phyloP scores from a whole-genome alignment of 257 asterid genomes.

The Plectranthus barbatus region DNA sequence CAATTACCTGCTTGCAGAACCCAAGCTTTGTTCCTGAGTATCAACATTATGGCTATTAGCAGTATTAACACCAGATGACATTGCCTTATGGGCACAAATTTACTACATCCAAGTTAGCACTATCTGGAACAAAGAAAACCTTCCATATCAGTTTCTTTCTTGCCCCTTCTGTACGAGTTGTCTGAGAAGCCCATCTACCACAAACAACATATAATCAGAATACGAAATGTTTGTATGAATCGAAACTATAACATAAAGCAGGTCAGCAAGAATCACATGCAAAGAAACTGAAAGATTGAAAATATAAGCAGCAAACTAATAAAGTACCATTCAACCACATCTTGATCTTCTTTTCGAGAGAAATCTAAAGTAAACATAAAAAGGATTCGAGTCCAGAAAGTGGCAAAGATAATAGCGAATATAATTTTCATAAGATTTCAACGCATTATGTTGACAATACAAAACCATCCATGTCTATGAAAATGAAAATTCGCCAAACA shows the following conservation, averaged over 20 bases:
- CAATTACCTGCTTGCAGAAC: constrained; percentile 42
- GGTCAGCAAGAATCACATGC: too few relatives aligned
- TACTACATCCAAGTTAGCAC: constrained; percentile 19
- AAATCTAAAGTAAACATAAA: background rate
- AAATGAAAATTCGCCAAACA: background rate
- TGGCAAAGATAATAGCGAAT: too few relatives aligned
- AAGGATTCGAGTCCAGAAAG: background rate
- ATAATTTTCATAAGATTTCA: background rate
- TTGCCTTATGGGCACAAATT: constrained; percentile 17
- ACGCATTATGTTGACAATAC: background rate
- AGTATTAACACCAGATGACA: constrained; percentile 34
- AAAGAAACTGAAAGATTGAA: too few relatives aligned
- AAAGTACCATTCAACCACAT: too few relatives aligned
- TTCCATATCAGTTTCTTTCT: background rate
- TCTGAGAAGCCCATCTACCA: constrained; percentile 10
- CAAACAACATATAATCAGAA: too few relatives aligned
- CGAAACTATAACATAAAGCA: too few relatives aligned
- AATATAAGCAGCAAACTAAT: too few relatives aligned
- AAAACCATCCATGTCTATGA: background rate
- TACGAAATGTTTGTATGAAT: too few relatives aligned
- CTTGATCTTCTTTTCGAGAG: too few relatives aligned
- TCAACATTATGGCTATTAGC: constrained; percentile 36
- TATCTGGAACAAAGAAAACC: constrained; percentile 14
- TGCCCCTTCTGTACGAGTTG: background rate
- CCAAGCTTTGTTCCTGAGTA: constrained; percentile 28